These are phyloP conservation scores for Dactylis glomerata DNA, from an alignment of 176 grass and related monocot species.

Conservation along the genomic window DNA sequence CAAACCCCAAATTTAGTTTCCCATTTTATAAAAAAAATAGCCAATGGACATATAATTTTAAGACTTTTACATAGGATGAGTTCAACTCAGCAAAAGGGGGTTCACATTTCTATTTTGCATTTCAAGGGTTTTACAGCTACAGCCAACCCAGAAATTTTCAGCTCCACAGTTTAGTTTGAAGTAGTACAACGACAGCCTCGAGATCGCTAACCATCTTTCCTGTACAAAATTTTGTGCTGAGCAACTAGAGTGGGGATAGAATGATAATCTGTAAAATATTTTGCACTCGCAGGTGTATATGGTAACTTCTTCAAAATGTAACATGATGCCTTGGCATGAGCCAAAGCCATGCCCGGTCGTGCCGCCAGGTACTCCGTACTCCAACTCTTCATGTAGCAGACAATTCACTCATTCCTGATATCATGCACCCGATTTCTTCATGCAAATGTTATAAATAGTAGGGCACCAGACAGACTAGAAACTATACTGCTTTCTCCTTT, in stretches of 20 bases:
- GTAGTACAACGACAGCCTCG: neutral
- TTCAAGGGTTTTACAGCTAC: neutral
- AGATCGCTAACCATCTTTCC: neutral
- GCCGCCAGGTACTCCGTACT: neutral
- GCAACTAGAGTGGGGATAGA: neutral
- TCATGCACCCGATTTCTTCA: neutral
- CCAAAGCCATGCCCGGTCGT: neutral
- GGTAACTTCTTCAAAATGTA: neutral
- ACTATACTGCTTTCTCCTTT: conserved; percentile 9
- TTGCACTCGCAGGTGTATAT: neutral
- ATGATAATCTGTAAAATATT: neutral
- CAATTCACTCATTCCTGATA: neutral
- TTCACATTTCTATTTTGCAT: neutral
- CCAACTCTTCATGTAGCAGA: neutral
- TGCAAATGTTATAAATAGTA: neutral
- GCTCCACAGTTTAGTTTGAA: neutral
- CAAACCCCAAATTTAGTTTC: too few species aligned
- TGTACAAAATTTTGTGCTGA: neutral
- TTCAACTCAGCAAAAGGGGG: too few species aligned
- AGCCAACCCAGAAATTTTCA: neutral
- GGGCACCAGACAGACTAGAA: neutral
- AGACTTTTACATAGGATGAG: too few species aligned
- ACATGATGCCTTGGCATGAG: neutral
- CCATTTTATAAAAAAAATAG: too few species aligned
- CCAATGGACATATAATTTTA: too few species aligned